Conservation (phyloP, 140 eudicot genomes). For the Bidens hawaiensis region DNA sequence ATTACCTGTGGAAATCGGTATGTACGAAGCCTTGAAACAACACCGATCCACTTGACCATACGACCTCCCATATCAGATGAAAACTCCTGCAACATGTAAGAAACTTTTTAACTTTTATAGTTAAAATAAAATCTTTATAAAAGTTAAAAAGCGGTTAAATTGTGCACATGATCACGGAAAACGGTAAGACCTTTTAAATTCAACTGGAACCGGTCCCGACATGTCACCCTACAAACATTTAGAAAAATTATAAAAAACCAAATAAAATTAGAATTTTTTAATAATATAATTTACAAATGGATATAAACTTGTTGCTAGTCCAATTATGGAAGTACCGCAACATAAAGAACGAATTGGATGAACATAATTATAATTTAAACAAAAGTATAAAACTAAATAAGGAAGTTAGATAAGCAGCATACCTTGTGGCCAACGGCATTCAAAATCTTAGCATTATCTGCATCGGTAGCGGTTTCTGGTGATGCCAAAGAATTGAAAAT, state of each 20-base stretch:
- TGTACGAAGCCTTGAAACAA: no score
- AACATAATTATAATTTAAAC: no score
- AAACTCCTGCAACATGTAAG: no score
- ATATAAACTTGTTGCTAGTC: slow-evolving; percentile 90
- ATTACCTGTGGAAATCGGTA: slow-evolving; percentile 84
- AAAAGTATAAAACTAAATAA: no score
- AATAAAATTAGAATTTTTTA: not conserved
- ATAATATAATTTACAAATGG: not conserved
- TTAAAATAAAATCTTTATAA: no score
- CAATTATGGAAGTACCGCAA: slow-evolving; percentile 96
- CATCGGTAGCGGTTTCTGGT: no score
- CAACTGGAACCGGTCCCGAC: slow-evolving; percentile 98
- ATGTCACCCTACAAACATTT: slow-evolving; percentile 66
- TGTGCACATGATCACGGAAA: slow-evolving; percentile 73
- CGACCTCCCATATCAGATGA: no score
- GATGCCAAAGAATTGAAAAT: slow-evolving; percentile 76
- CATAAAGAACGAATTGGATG: no score
- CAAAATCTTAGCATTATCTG: slow-evolving; percentile 75
- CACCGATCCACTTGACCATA: no score
- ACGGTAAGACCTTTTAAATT: slow-evolving; percentile 97
- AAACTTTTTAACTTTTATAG: no score
- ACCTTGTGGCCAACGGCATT: slow-evolving; percentile 90
- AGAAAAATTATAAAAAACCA: not conserved
- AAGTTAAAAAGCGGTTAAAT: no score
- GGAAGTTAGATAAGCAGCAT: not conserved